Evolutionary conservation across 306 rosid species (phyloP), one percentile per base, ranked within the genome.

Genomic region (Calophaca sinica): DNA sequence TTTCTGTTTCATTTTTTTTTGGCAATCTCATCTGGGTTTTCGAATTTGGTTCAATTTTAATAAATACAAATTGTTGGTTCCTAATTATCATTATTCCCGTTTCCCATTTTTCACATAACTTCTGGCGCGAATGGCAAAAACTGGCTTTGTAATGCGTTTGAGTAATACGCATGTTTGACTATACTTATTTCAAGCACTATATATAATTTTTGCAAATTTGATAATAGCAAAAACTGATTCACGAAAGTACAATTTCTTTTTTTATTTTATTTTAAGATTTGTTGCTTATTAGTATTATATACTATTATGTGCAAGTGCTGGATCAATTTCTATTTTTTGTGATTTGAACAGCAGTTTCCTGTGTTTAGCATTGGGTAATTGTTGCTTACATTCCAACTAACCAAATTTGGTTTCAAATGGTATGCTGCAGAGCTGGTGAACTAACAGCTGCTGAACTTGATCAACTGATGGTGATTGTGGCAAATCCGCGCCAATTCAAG

Each of bases 401-500:
- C 31, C 8, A 9, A 59, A 15, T 13, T 68, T 59, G 42, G 50
- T 58, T 51, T 14, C 66, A 6, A 51, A 50, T 54, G 68, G 57
- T 12, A 32, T 68, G 7, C 12, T 75, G 67, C 76, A 90, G 96
- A 58, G 96, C 96, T 79, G 96, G 96, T 62, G 96, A 90, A 61
- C 54, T 88, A 6, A 13, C 88, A 20, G 83, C 89, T 12, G 82
- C 83, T 3, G 96, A 90, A 79, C 81, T 90, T 10, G 92, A 90
- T 45, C 86, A 85, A 31, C 71, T 90, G 75, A 88, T 90, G 96
- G 72, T 71, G 2, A 70, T 90, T 6, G 96, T 88, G 51, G 86
- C 82, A 0, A 88, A 90, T 70, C 96, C 96, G 13, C 83, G 89
- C 50, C 89, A 88, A 64, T 90, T 88, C 87, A 90, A 88, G 84